These are phyloP conservation scores for Metschnikowia reukaufii DNA, from an alignment of 805 yeast species.

Conservation along the genomic window DNA sequence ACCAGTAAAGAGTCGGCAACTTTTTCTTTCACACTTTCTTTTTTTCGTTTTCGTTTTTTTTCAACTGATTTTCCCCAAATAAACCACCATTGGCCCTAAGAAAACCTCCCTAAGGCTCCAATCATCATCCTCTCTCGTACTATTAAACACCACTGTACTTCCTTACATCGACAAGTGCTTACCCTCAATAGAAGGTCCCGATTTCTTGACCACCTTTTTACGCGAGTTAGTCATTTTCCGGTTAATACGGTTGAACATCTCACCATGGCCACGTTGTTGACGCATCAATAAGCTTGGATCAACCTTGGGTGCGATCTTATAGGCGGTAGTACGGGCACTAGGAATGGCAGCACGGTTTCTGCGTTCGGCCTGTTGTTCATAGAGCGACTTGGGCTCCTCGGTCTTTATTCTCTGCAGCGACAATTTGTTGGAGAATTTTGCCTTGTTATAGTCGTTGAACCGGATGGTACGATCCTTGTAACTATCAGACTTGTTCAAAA, in stretches of 20 bases:
- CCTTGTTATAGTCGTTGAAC: slow-evolving; percentile 66
- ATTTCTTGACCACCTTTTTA: slow-evolving; percentile 53
- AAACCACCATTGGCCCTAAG: too few species aligned
- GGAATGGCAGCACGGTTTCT: slow-evolving; percentile 96
- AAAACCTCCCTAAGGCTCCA: too few species aligned
- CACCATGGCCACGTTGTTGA: slow-evolving; percentile 59
- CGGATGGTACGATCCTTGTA: slow-evolving; percentile 82
- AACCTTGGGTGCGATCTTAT: slow-evolving; percentile 85
- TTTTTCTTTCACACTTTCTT: too few species aligned
- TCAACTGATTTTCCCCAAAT: too few species aligned
- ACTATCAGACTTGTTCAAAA: slow-evolving; percentile 92
- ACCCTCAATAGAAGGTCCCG: slow-evolving; percentile 82
- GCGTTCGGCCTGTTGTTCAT: slow-evolving; percentile 88
- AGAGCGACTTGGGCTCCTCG: slow-evolving; percentile 55
- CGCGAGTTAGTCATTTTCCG: slow-evolving; percentile 52
- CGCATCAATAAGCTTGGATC: slow-evolving; percentile 49
- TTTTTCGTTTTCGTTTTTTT: too few species aligned
- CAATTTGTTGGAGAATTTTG: slow-evolving; percentile 47
- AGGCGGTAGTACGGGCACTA: slow-evolving; percentile 83
- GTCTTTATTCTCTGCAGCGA: slow-evolving; percentile 30
- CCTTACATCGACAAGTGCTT: slow-evolving; percentile 47
- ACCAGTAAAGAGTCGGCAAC: too few species aligned
- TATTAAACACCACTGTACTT: too few species aligned
- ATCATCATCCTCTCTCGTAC: too few species aligned
- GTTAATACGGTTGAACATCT: slow-evolving; percentile 77